Evolutionary conservation across 2,329 filamentous ascomycete species (phyloP), one percentile per base, ranked within the genome.

Genomic region (Aspergillus sp.): DNA sequence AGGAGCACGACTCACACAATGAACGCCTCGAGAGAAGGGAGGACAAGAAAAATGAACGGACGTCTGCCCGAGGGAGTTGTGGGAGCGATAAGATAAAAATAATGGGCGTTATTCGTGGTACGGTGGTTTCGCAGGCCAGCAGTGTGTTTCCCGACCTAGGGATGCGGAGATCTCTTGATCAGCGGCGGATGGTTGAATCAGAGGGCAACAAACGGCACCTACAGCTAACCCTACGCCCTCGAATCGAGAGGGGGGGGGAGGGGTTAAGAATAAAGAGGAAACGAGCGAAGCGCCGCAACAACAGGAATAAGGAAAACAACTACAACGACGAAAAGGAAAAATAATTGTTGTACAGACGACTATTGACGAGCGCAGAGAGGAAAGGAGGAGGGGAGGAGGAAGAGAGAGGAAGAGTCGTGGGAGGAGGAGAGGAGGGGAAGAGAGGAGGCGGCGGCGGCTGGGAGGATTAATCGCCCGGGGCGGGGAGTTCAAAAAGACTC

Each of bases 1-100:
- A 59, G 51, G 45, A 49, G 40, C 44, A 46, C 46, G 43, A 63
- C 62, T 62, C 56, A 62, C 62, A 63, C 61, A 61, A 65, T 61
- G 61, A 65, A 65, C 60, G 61, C 59, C 61, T 62, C 60, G 58
- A 58, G 57, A 58, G 19, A 28, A 19, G 11, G 2, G 12, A 9
- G n/a, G 40, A 46, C 38, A 36, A 46, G 33, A 42, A 50, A 46
- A 44, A 46, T 42, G 42, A 33, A 50, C 27, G 32, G 41, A 29
- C 33, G 31, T 44, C 19, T 19, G 19, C 4, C 19, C 19, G 4
- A 19, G 19, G 19, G 19, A 19, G 19, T 19, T 19, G 19, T 19
- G 4, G 19, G 19, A 19, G 19, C 19, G 19, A 19, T 19, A 19
- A 19, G 19, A 19, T 19, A 19, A 19, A 19, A 19, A 19, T 19